These are phyloP conservation scores for Isoetes taiwanensis DNA, from an alignment of 75 land plant species.

Conservation along the genomic window DNA sequence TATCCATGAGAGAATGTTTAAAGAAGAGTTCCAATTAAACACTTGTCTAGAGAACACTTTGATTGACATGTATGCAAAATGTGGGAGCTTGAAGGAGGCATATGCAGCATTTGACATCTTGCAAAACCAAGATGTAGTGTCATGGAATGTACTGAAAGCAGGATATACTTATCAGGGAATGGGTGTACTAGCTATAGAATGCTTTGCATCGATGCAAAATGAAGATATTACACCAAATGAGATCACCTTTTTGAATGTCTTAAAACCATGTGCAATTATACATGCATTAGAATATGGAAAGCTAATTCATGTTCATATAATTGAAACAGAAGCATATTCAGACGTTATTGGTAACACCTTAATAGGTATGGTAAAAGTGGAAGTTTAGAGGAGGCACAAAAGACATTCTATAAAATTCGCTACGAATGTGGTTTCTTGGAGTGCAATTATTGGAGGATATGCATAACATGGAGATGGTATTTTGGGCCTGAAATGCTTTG, in stretches of 20 bases:
- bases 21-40: too few relatives aligned
- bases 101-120: too few relatives aligned
- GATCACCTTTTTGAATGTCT: background rate
- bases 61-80: too few relatives aligned
- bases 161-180: slow-evolving; percentile 43
- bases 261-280: background rate
- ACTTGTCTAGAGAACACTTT: too few relatives aligned
- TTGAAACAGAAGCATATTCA: background rate
- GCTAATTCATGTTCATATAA: background rate
- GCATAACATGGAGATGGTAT: slow-evolving; percentile 7
- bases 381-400: slow-evolving; percentile 6
- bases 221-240: slow-evolving; percentile 29
- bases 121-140: slow-evolving; percentile 24
- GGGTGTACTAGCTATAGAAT: slow-evolving; percentile 26
- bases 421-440: slow-evolving; percentile 38
- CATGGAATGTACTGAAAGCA: slow-evolving; percentile 49
- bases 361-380: slow-evolving; percentile 24
- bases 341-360: slow-evolving; percentile 9
- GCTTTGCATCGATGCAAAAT: slow-evolving; percentile 24
- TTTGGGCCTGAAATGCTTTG: slow-evolving; percentile 10
- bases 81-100: too few relatives aligned
- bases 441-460: slow-evolving; percentile 21
- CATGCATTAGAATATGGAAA: background rate
- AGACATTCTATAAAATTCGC: slow-evolving; percentile 18
- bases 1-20: slow-evolving; percentile 1